phyloP scores from a whole-genome alignment of 202 grass and related monocot genomes.

The Cymbopogon flexuosus region DNA sequence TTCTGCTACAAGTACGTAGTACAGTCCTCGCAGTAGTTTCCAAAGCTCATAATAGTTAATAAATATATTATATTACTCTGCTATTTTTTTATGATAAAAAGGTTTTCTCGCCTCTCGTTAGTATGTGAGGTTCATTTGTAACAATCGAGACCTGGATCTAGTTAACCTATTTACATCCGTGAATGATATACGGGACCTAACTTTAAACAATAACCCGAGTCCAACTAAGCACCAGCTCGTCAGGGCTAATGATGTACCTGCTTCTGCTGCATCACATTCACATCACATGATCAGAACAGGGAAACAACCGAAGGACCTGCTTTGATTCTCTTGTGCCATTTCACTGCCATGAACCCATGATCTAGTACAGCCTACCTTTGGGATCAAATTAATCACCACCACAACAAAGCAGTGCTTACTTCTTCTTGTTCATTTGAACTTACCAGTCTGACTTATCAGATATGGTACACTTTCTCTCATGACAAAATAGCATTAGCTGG shows the following conservation, averaged over 20 bases:
- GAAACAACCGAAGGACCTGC: too few relatives aligned
- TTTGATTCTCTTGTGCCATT: slow-evolving; percentile 1
- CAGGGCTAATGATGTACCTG: slow-evolving; percentile 9
- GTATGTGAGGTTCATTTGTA: not conserved
- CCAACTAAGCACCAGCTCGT: slow-evolving; percentile 8
- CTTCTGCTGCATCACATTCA: not conserved
- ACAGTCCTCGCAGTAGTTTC: not conserved
- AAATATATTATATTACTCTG: not conserved
- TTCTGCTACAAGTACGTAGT: not conserved
- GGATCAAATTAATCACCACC: not conserved
- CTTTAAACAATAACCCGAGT: not conserved
- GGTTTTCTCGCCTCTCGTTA: not conserved
- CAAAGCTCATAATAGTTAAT: not conserved
- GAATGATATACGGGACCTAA: slow-evolving; percentile 17
- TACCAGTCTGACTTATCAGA: too few relatives aligned
- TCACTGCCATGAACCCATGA: not conserved
- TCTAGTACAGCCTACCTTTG: not conserved
- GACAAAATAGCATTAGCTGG: too few relatives aligned
- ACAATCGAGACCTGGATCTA: not conserved
- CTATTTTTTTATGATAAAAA: not conserved
- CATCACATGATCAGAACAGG: slow-evolving; percentile 4
- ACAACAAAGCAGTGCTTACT: too few relatives aligned
- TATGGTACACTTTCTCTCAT: too few relatives aligned
- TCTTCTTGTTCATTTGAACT: too few relatives aligned
- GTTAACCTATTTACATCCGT: slow-evolving; percentile 20